phyloP scores from a whole-genome alignment of 768 basidiomycete genomes.

The Saitozyma podzolica region DNA sequence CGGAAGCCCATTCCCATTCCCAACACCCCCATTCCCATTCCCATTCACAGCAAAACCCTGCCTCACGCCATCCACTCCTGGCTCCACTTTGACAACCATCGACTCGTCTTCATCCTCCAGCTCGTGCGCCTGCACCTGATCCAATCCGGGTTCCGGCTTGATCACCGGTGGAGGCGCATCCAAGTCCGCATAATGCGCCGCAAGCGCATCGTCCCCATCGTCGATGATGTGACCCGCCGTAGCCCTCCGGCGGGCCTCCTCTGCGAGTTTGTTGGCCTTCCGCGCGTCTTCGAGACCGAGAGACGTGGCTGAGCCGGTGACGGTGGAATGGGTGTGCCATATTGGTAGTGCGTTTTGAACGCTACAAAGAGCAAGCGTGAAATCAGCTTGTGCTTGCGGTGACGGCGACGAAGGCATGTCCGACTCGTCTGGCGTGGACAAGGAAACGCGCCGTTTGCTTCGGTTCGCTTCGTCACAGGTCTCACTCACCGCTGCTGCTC shows the following conservation, averaged over 20 bases:
- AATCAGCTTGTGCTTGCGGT: background rate
- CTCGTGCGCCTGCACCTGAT: background rate
- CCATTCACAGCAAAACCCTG: background rate
- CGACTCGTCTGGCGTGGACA: background rate
- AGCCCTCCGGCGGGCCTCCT: background rate
- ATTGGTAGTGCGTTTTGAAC: constrained; percentile 87
- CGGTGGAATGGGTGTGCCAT: constrained; percentile 96
- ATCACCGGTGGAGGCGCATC: constrained; percentile 1
- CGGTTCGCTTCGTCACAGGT: background rate
- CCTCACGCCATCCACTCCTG: background rate
- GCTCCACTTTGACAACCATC: constrained; percentile 8
- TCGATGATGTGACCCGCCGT: constrained; percentile 8
- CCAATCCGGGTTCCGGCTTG: no score
- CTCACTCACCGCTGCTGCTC: constrained; percentile 66
- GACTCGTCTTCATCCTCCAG: background rate
- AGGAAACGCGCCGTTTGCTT: background rate
- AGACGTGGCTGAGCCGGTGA: constrained; percentile 86
- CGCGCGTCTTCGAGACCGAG: constrained; percentile 60
- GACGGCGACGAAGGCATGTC: background rate
- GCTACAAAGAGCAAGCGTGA: constrained; percentile 27
- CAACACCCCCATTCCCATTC: background rate
- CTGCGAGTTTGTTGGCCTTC: constrained; percentile 7
- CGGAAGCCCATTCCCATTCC: constrained; percentile 13
- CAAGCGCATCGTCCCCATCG: constrained; percentile 29
- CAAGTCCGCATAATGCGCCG: constrained; percentile 30